A percentile compares a stretch with the other conserved stretches of the same genome.
phyloP scores from a whole-genome alignment of 2,329 filamentous ascomycete species.

The Colletotrichum aenigma region DNA sequence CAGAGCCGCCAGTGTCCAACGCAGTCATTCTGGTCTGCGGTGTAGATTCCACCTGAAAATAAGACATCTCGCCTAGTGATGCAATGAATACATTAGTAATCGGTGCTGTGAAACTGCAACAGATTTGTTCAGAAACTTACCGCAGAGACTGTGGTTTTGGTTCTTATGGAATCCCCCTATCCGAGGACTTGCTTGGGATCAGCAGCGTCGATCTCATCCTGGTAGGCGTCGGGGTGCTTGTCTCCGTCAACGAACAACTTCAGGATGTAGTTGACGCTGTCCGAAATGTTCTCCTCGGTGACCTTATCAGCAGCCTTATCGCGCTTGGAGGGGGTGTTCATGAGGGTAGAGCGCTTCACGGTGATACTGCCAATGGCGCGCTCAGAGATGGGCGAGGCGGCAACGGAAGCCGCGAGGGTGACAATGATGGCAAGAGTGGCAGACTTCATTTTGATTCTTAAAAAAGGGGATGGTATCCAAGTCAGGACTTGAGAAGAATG shows the following conservation, averaged over 20 bases:
- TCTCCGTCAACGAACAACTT: not conserved
- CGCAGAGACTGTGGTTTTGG: not conserved
- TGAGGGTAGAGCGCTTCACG: not conserved
- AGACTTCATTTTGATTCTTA: not conserved
- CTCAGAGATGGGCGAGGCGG: not conserved
- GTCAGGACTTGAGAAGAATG: not conserved
- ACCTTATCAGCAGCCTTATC: not conserved
- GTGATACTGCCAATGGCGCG: not conserved
- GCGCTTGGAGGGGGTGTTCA: not conserved
- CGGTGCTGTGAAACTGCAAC: not conserved
- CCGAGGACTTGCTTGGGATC: not conserved
- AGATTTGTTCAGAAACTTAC: not conserved
- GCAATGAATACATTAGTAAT: not conserved
- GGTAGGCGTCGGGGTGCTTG: not conserved
- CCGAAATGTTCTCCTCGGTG: not conserved
- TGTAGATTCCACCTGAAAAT: not conserved
- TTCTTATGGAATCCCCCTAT: not conserved
- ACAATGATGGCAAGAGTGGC: not conserved
- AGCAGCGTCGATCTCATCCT: not conserved
- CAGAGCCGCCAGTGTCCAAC: not conserved
- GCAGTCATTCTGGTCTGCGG: not conserved
- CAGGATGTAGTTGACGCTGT: constrained; percentile 2
- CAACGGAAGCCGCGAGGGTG: not conserved
- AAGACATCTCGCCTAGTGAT: not conserved
- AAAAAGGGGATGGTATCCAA: not conserved